These are phyloP conservation scores for Coffea canephora DNA, from an alignment of 257 asterid genomes.

Conservation along the genomic window DNA sequence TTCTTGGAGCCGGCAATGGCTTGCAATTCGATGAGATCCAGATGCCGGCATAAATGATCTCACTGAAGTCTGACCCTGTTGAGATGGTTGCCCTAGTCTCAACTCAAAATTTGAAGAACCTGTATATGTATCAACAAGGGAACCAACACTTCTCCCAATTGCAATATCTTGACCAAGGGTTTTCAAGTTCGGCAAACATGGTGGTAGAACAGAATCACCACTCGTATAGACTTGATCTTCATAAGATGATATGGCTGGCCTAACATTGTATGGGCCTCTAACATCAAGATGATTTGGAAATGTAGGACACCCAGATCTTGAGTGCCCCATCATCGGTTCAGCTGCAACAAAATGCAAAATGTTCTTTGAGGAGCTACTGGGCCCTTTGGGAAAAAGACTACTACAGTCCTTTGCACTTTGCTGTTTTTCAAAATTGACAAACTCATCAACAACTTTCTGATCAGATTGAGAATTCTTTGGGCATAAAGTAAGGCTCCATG, in stretches of 20 bases:
- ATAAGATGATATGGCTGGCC: constrained; percentile 26
- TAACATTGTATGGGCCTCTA: constrained; percentile 27
- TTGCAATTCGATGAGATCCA: constrained; percentile 5
- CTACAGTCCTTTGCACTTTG: constrained; percentile 25
- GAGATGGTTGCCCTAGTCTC: constrained; percentile 54
- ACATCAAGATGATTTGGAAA: constrained; percentile 28
- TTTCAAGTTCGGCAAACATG: constrained; percentile 30
- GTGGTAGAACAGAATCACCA: constrained; percentile 23
- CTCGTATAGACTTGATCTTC: constrained; percentile 26
- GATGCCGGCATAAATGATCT: constrained; percentile 21
- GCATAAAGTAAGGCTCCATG: constrained; percentile 11
- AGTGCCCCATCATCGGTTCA: constrained; percentile 18
- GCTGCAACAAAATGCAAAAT: constrained; percentile 26
- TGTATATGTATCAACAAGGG: constrained; percentile 25
- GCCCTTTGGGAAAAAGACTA: constrained; percentile 17
- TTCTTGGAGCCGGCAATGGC: constrained; percentile 6
- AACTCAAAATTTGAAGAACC: constrained; percentile 48
- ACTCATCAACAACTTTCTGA: constrained; percentile 22
- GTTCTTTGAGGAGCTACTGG: constrained; percentile 23
- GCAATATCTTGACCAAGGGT: constrained; percentile 24
- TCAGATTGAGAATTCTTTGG: constrained; percentile 30
- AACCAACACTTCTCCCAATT: constrained; percentile 20
- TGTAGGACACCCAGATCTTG: constrained; percentile 14
- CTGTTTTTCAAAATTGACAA: constrained; percentile 24
- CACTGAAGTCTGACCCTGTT: constrained; percentile 31